Conservation (phyloP, 192 early-diverging fungal genomes). For the Nowakowskiella sp. region DNA sequence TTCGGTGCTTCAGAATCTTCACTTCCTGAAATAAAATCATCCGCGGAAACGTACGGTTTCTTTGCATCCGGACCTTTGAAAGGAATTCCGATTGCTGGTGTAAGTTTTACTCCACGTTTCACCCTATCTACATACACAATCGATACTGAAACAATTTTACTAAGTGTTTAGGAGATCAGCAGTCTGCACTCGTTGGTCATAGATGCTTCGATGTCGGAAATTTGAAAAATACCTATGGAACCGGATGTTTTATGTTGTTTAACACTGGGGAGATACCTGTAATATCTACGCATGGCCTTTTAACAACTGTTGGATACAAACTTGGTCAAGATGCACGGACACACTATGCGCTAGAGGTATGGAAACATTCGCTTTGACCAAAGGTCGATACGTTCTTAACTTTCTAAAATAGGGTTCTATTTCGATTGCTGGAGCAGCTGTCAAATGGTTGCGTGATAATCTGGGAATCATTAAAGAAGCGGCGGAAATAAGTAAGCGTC, state of each 20-base stretch:
- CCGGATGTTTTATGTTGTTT: conserved; percentile 93
- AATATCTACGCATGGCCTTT: conserved; percentile 69
- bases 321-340: conserved; percentile 62
- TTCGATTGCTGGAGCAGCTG: conserved; percentile 81
- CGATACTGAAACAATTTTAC: neutral
- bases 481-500: conserved; percentile 53
- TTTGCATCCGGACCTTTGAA: conserved; percentile 45
- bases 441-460: conserved; percentile 87
- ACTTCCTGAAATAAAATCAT: conserved; percentile 76
- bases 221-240: conserved; percentile 88
- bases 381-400: neutral
- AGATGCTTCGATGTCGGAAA: conserved; percentile 78
- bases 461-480: conserved; percentile 69
- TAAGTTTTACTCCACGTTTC: conserved; percentile 7
- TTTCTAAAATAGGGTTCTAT: conserved; percentile 58
- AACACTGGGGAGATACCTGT: conserved; percentile 76
- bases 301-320: conserved; percentile 86
- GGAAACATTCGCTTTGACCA: neutral
- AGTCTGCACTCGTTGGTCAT: conserved; percentile 92
- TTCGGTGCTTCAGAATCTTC: conserved; percentile 56
- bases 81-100: conserved; percentile 73
- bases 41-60: conserved; percentile 67
- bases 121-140: no score
- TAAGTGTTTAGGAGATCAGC: conserved; percentile 83
- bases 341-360: conserved; percentile 72